Conservation (phyloP, 306 rosid species). For the Rubus parviflorus region DNA sequence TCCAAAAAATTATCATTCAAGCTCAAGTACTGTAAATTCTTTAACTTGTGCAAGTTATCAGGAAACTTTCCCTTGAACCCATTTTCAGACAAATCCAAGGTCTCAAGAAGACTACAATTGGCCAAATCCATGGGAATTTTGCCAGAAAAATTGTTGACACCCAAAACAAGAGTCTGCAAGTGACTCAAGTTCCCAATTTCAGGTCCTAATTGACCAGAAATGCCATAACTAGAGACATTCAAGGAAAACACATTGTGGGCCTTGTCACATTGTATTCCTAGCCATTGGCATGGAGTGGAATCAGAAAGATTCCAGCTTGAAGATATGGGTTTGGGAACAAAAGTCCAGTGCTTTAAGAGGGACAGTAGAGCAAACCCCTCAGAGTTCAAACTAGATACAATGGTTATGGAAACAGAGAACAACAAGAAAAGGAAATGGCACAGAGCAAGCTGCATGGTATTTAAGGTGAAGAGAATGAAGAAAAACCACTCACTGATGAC, state of each 20-base stretch:
- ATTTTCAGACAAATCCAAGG: conserved; percentile 47
- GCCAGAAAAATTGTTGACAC: conserved; percentile 40
- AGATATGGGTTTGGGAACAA: conserved; percentile 38
- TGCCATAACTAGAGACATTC: conserved; percentile 43
- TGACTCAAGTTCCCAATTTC: conserved; percentile 43
- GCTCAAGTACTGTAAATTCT: conserved; percentile 24
- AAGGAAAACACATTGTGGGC: conserved; percentile 45
- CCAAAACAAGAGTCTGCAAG: conserved; percentile 44
- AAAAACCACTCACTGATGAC: conserved; percentile 19
- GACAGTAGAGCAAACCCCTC: conserved; percentile 63
- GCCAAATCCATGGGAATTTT: conserved; percentile 44
- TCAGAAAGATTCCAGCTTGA: conserved; percentile 61
- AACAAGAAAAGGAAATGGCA: conserved; percentile 30
- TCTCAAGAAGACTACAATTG: conserved; percentile 42
- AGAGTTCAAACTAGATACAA: conserved; percentile 44
- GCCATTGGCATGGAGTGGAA: conserved; percentile 80
- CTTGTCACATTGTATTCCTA: conserved; percentile 58
- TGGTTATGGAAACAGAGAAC: conserved; percentile 28
- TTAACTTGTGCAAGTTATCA: conserved; percentile 34
- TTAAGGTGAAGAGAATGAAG: neutral
- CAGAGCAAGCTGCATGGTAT: conserved; percentile 29
- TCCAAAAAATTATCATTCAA: conserved; percentile 38
- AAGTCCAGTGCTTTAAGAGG: conserved; percentile 51
- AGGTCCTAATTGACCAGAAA: conserved; percentile 59
- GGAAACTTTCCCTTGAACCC: conserved; percentile 51